Evolutionary conservation across 257 asterid species (phyloP).

Genomic region (Ophiorrhiza pumila): DNA sequence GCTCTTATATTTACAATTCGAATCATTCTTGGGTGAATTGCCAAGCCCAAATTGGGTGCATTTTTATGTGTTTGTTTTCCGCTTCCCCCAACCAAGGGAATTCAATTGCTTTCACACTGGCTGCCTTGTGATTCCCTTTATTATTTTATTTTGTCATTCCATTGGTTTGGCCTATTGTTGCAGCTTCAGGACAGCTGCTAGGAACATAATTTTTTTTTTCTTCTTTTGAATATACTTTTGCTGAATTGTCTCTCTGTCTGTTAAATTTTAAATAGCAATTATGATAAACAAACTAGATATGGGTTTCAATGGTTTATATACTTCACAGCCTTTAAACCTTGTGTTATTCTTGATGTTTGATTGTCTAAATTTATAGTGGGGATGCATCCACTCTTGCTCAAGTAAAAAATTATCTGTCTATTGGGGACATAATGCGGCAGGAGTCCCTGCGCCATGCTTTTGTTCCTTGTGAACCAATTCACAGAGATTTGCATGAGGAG

Average conservation of each 20-base stretch:
- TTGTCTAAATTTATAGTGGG: constrained; percentile 33
- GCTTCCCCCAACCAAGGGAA: not conserved
- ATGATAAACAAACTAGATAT: not conserved
- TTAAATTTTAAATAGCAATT: not conserved
- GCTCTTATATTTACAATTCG: not conserved
- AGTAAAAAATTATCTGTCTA: constrained; percentile 45
- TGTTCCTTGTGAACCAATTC: constrained; percentile 59
- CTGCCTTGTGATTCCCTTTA: not conserved
- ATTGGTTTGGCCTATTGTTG: not conserved
- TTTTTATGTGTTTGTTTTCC: not conserved
- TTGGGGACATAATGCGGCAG: constrained; percentile 66
- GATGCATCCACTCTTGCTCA: constrained; percentile 44
- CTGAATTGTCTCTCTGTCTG: not conserved
- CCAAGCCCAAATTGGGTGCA: not conserved
- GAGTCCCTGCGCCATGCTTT: constrained; percentile 58
- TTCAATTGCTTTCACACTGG: not conserved
- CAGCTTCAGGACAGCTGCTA: not conserved
- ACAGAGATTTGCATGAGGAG: constrained; percentile 37
- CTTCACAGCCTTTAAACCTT: not conserved
- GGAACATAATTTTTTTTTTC: not conserved
- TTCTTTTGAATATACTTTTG: not conserved
- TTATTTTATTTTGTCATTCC: not conserved
- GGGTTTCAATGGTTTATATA: not conserved
- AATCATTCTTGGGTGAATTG: not conserved
- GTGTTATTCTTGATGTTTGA: not conserved